Percentiles rank a stretch among this genome's conserved stretches.
phyloP scores from a whole-genome alignment of 352 stramenopile genomes.

The Phytophthora ohioensis region DNA sequence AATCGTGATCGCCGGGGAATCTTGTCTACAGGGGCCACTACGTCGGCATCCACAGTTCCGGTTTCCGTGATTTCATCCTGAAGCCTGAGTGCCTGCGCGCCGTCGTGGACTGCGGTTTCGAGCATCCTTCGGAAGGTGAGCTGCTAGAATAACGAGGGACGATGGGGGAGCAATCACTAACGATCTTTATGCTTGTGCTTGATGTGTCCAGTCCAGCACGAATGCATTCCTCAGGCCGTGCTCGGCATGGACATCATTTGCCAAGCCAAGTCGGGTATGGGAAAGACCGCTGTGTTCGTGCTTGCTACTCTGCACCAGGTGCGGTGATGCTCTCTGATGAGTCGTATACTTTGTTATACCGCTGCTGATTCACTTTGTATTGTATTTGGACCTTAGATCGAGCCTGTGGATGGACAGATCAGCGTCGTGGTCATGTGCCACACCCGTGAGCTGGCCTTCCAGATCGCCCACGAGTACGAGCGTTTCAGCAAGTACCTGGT shows the following conservation, averaged over 20 bases:
- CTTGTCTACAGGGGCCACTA: conserved; percentile 96
- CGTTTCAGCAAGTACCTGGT: conserved; percentile 99
- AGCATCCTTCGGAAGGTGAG: conserved; percentile 99
- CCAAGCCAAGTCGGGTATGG: conserved; percentile 99
- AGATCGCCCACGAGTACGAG: conserved; percentile 99
- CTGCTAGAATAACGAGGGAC: background rate
- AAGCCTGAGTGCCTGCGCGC: conserved; percentile 99
- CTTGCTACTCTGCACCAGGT: conserved; percentile 99
- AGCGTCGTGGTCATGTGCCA: conserved; percentile 98
- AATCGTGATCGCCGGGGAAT: conserved; percentile 36
- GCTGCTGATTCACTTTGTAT: conserved; percentile 9
- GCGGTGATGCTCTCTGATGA: background rate
- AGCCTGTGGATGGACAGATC: conserved; percentile 93
- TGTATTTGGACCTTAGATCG: conserved; percentile 60
- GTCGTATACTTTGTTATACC: conserved; percentile 3
- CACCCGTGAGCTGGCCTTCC: conserved; percentile 99
- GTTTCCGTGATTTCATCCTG: conserved; percentile 99
- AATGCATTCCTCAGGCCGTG: conserved; percentile 99
- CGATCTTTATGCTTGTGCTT: conserved; percentile 17
- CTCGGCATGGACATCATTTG: conserved; percentile 99
- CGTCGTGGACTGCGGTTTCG: conserved; percentile 99
- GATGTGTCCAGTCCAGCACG: conserved; percentile 93
- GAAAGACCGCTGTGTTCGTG: conserved; percentile 99
- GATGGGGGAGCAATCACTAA: conserved; percentile 20
- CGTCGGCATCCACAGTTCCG: conserved; percentile 98